phyloP scores from a whole-genome alignment of 352 stramenopile species.

The Phytopythium chamaehyphon region DNA sequence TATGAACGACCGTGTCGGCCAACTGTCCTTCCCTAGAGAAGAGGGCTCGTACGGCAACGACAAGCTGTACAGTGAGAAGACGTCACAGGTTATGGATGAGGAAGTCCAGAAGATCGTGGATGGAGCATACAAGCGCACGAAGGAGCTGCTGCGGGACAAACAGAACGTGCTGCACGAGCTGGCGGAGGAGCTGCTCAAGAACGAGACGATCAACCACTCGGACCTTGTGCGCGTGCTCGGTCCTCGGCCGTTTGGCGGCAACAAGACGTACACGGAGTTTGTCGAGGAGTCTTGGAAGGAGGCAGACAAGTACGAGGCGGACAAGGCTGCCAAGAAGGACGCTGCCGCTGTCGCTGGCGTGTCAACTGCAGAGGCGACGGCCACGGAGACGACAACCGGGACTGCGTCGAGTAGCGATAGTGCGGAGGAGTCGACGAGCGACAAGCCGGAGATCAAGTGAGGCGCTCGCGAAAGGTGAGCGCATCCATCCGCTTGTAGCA shows the following conservation, averaged over 20 bases:
- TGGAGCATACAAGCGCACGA: constrained; percentile 95
- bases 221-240: constrained; percentile 96
- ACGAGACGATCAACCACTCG: constrained; percentile 99
- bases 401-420: constrained; percentile 3
- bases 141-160: constrained; percentile 93
- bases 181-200: constrained; percentile 94
- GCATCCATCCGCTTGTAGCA: too few species aligned
- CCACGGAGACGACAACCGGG: constrained; percentile 18
- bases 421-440: constrained; percentile 18
- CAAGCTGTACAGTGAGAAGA: constrained; percentile 98
- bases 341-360: constrained; percentile 1
- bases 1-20: constrained; percentile 97
- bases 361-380: constrained; percentile 6
- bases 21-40: constrained; percentile 95
- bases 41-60: constrained; percentile 78
- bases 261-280: constrained; percentile 97
- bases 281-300: constrained; percentile 87
- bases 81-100: constrained; percentile 98
- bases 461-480: neutral
- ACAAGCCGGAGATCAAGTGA: constrained; percentile 23
- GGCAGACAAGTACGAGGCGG: constrained; percentile 73
- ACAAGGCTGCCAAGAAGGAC: constrained; percentile 45
- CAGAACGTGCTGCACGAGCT: constrained; percentile 92
- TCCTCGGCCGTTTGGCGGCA: constrained; percentile 89
- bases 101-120: constrained; percentile 97